Evolutionary conservation across 2,329 filamentous ascomycete genomes (phyloP).

Genomic region (Coniochaeta sp.): DNA sequence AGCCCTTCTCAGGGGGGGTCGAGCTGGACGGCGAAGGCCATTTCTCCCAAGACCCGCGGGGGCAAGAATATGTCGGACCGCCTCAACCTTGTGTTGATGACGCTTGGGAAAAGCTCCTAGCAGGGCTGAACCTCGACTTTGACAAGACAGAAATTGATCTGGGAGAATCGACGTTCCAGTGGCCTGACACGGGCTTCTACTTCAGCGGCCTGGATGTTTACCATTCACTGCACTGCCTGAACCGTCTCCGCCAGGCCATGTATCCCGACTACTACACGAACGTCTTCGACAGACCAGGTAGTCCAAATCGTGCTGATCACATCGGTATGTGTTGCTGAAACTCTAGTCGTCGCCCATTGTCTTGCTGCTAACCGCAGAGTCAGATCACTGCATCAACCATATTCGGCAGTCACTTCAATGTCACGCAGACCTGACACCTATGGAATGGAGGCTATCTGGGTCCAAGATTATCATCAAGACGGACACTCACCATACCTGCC

Average conservation of each 20-base stretch:
- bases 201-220: not conserved
- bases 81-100: not conserved
- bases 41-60: not conserved
- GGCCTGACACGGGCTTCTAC: not conserved
- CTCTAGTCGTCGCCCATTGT: no score
- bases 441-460: not conserved
- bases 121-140: not conserved
- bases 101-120: not conserved
- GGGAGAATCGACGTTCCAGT: not conserved
- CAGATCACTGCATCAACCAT: slow-evolving; percentile 2
- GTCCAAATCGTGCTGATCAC: not conserved
- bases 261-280: not conserved
- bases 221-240: slow-evolving; percentile 1
- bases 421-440: not conserved
- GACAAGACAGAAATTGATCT: not conserved
- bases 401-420: slow-evolving; percentile 1
- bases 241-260: slow-evolving; percentile 2
- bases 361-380: not conserved
- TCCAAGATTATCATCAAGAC: not conserved
- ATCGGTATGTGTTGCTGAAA: not conserved
- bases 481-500: not conserved
- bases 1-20: not conserved
- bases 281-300: not conserved
- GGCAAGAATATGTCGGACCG: slow-evolving; percentile 1
- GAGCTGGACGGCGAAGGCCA: not conserved